Conservation (phyloP, 1,284 basidiomycete species). For the Agroathelia rolfsii region DNA sequence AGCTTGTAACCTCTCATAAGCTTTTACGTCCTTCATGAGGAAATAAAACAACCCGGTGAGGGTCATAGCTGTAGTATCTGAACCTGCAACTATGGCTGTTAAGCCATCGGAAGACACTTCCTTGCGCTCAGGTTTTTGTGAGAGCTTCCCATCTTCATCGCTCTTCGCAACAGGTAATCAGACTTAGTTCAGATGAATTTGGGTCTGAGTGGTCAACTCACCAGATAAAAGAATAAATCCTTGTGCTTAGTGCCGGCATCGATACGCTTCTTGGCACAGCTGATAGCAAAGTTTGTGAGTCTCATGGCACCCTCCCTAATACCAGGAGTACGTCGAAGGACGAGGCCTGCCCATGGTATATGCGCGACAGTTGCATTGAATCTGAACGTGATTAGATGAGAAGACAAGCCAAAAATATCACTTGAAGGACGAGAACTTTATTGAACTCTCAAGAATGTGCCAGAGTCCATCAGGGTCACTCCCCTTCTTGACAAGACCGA, state of each 20-base stretch:
- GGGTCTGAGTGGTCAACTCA: slow-evolving; percentile 9
- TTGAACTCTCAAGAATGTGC: background rate
- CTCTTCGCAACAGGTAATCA: slow-evolving; percentile 1
- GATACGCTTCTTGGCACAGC: slow-evolving; percentile 7
- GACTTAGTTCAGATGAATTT: background rate
- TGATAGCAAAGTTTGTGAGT: slow-evolving; percentile 8
- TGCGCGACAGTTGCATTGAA: background rate
- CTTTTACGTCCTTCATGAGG: slow-evolving; percentile 7
- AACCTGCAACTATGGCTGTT: slow-evolving; percentile 17
- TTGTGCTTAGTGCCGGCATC: slow-evolving; percentile 9
- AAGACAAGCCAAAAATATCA: background rate
- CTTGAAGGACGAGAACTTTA: too few species aligned
- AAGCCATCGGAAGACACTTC: slow-evolving; percentile 6
- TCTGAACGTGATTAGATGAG: background rate
- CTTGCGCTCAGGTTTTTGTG: slow-evolving; percentile 2
- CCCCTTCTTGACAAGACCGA: background rate
- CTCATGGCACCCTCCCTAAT: slow-evolving; percentile 3
- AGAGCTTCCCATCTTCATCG: slow-evolving; percentile 9
- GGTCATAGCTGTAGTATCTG: slow-evolving; percentile 20
- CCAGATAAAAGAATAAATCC: slow-evolving; percentile 23
- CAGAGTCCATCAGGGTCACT: background rate
- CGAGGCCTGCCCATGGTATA: background rate
- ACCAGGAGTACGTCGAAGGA: slow-evolving; percentile 2
- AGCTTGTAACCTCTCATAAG: background rate
- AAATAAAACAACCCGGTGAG: slow-evolving; percentile 7